These are phyloP conservation scores for Globisporangium takayamanum DNA, from an alignment of 352 stramenopile genomes.

Conservation along the genomic window DNA sequence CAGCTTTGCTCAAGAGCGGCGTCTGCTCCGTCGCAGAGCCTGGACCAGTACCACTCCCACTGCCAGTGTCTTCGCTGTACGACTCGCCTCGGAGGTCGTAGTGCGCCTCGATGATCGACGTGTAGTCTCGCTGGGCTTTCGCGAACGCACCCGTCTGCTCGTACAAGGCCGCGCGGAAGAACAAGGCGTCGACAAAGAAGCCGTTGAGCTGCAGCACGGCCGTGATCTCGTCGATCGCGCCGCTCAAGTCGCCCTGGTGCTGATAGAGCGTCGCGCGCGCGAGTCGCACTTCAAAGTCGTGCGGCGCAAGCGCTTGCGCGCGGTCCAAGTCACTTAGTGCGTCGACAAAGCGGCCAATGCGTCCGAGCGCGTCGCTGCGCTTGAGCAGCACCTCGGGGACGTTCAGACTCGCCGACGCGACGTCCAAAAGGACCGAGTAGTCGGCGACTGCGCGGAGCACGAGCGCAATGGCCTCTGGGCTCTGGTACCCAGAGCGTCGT, in stretches of 20 bases:
- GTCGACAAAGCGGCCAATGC: constrained; percentile 46
- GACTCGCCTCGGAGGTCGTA: constrained; percentile 28
- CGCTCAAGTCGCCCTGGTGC: constrained; percentile 28
- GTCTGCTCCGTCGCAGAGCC: constrained; percentile 6
- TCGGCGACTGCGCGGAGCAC: constrained; percentile 57
- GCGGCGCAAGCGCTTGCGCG: constrained; percentile 34
- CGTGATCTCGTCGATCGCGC: constrained; percentile 51
- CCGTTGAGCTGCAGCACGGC: constrained; percentile 47
- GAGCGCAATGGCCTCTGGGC: constrained; percentile 21
- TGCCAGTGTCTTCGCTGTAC: constrained; percentile 3
- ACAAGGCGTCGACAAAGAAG: constrained; percentile 71
- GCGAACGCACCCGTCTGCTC: constrained; percentile 28
- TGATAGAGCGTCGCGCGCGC: constrained; percentile 44
- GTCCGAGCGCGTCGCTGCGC: constrained; percentile 38
- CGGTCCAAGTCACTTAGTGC: constrained; percentile 44
- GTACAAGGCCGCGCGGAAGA: constrained; percentile 50
- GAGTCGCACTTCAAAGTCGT: constrained; percentile 61
- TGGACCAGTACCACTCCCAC: neutral
- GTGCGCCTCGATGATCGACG: constrained; percentile 64
- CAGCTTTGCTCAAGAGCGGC: constrained; percentile 12
- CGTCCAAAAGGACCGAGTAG: constrained; percentile 41
- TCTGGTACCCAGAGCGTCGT: constrained; percentile 28
- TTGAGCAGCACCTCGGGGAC: constrained; percentile 29
- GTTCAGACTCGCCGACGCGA: constrained; percentile 31
- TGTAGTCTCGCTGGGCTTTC: constrained; percentile 53